A percentile compares a stretch with the other conserved stretches of the same genome.
phyloP scores from a whole-genome alignment of 805 yeast genomes.

The Yarrowia yakushimensis region DNA sequence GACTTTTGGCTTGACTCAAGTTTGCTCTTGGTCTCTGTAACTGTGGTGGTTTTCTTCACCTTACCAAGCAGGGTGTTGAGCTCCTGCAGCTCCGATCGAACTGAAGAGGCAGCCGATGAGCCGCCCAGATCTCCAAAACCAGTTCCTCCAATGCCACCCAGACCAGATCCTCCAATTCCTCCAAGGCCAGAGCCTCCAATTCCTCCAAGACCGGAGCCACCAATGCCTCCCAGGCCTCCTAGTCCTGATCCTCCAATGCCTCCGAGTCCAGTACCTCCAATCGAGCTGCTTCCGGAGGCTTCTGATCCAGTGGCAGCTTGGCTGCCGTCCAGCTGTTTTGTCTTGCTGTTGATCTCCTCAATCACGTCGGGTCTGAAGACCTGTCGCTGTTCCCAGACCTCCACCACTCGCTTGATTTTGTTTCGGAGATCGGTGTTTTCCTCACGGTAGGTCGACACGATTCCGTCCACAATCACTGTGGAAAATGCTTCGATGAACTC shows the following conservation, averaged over 20 bases:
- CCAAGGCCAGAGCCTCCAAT: conserved; percentile 3
- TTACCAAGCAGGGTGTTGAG: conserved; percentile 3
- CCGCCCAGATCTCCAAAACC: conserved; percentile 16
- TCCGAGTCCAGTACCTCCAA: conserved; percentile 22
- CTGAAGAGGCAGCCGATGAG: not conserved
- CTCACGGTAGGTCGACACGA: conserved; percentile 39
- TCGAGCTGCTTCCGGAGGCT: not conserved
- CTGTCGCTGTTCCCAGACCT: conserved; percentile 64
- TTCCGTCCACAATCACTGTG: conserved; percentile 39
- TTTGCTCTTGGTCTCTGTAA: conserved; percentile 9
- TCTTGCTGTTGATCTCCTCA: conserved; percentile 34
- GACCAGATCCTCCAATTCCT: conserved; percentile 4
- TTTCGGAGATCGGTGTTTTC: conserved; percentile 46
- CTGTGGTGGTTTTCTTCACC: conserved; percentile 9
- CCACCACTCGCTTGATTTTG: conserved; percentile 54
- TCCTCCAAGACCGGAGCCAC: conserved; percentile 24
- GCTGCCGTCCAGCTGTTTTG: conserved; percentile 25
- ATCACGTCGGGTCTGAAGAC: conserved; percentile 45
- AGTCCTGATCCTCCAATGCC: conserved; percentile 20
- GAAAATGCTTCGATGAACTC: conserved; percentile 61
- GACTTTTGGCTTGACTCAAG: conserved; percentile 7
- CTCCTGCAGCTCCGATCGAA: conserved; percentile 1
- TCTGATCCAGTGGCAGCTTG: not conserved
- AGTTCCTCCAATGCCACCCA: conserved; percentile 12
- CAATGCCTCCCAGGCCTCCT: conserved; percentile 16